Conservation (phyloP, 2,329 filamentous ascomycete genomes). For the Pyrenophora tritici-repentis region DNA sequence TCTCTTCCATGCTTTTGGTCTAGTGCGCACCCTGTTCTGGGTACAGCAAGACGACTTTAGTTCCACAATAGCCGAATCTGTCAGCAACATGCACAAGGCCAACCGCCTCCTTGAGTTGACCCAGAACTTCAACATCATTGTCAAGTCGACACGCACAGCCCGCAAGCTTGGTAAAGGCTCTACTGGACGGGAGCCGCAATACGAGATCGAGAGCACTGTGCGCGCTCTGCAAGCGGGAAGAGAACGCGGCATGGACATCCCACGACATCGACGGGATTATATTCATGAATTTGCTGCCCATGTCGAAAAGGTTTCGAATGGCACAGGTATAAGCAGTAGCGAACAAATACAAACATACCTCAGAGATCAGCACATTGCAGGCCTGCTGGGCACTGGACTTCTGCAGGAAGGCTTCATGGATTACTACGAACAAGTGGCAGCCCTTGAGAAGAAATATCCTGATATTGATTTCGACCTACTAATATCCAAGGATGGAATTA, state of each 20-base stretch:
- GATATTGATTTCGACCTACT: constrained; percentile 13
- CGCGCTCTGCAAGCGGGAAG: constrained; percentile 27
- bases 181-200: constrained; percentile 34
- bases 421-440: constrained; percentile 6
- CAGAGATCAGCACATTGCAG: constrained; percentile 23
- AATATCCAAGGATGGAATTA: neutral
- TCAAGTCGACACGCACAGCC: constrained; percentile 14
- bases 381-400: constrained; percentile 28
- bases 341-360: constrained; percentile 28
- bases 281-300: constrained; percentile 37
- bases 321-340: constrained; percentile 21
- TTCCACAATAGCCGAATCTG: constrained; percentile 62
- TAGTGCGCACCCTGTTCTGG: constrained; percentile 80
- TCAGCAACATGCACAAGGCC: constrained; percentile 61
- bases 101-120: constrained; percentile 65
- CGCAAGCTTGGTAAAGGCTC: constrained; percentile 19
- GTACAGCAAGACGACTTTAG: constrained; percentile 64
- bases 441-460: constrained; percentile 18
- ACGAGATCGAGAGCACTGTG: constrained; percentile 36
- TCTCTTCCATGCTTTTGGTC: constrained; percentile 75
- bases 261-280: constrained; percentile 31
- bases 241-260: constrained; percentile 30
- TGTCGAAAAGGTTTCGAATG: constrained; percentile 22
- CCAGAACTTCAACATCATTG: constrained; percentile 58
- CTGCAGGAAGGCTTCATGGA: constrained; percentile 15